A percentile compares a stretch with the other conserved stretches of the same genome.
Conservation (phyloP, 495 filamentous ascomycete genomes). For the Bryoglossum gracile region DNA sequence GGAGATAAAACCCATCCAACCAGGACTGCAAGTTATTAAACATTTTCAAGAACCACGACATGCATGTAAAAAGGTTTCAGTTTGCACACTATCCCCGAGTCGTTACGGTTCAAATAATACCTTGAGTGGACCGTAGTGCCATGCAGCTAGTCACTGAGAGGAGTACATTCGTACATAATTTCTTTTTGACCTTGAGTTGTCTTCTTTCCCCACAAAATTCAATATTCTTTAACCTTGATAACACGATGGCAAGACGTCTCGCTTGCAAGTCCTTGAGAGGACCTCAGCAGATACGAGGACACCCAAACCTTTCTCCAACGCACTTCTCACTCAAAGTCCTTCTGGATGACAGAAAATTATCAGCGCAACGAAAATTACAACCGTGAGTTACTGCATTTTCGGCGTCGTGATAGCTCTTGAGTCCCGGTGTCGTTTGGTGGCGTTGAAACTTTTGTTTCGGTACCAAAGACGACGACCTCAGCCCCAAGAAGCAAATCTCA, state of each 20-base stretch:
- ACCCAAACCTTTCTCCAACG: background rate
- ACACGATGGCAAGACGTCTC: background rate
- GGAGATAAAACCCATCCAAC: too few relatives aligned
- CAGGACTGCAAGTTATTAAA: too few relatives aligned
- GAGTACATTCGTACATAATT: background rate
- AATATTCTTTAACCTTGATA: background rate
- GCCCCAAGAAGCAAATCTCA: too few relatives aligned
- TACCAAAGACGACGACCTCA: too few relatives aligned
- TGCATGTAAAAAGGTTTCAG: too few relatives aligned
- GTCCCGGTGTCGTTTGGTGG: too few relatives aligned
- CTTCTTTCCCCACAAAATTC: background rate
- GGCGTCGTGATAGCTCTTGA: background rate
- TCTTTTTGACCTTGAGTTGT: background rate
- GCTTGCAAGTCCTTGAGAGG: background rate
- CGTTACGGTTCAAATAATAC: too few relatives aligned
- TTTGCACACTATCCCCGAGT: too few relatives aligned
- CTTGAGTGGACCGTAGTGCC: too few relatives aligned
- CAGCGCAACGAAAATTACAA: background rate
- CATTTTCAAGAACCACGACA: too few relatives aligned
- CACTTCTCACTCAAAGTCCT: background rate
- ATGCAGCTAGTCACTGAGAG: background rate
- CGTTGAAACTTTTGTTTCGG: too few relatives aligned
- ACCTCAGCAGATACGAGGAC: background rate
- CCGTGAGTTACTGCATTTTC: background rate
- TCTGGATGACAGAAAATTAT: background rate